These are phyloP conservation scores for Ceratobasidium sp. DNA, from an alignment of 1,284 basidiomycete species.

Conservation along the genomic window DNA sequence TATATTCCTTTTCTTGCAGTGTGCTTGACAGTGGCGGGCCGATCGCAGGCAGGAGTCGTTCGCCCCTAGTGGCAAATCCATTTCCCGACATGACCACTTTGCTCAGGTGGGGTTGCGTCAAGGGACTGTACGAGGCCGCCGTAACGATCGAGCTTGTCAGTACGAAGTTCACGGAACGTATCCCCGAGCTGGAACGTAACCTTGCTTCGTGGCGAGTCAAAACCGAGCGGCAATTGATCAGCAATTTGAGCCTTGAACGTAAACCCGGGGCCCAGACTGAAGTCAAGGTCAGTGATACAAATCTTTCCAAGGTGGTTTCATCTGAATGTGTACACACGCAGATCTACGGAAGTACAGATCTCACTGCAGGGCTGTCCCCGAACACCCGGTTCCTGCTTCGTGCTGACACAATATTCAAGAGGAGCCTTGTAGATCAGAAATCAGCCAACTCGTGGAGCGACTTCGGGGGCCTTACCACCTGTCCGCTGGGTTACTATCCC, in stretches of 20 bases:
- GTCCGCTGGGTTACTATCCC: neutral
- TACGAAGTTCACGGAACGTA: constrained; percentile 7
- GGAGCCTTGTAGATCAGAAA: neutral
- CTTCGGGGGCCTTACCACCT: too few relatives aligned
- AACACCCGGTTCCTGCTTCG: constrained; percentile 14
- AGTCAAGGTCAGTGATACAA: too few relatives aligned
- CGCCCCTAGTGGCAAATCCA: neutral
- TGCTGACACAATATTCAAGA: constrained; percentile 9
- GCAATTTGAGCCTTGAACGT: neutral
- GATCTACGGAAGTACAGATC: neutral
- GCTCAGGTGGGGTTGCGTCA: constrained; percentile 1
- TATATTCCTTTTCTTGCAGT: neutral
- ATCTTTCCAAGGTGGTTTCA: too few relatives aligned
- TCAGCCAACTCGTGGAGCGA: neutral
- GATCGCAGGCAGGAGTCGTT: neutral
- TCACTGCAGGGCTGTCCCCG: neutral
- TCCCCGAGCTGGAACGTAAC: neutral
- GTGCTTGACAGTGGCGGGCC: neutral
- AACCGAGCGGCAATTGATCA: neutral
- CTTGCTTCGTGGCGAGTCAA: constrained; percentile 6
- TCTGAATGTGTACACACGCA: neutral
- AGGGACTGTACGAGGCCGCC: neutral
- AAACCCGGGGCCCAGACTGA: too few relatives aligned
- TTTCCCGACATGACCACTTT: neutral
- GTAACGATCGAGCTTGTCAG: neutral